These are phyloP conservation scores for Chaetomiaceae sp. DNA, from an alignment of 2,329 filamentous ascomycete species.

Conservation along the genomic window DNA sequence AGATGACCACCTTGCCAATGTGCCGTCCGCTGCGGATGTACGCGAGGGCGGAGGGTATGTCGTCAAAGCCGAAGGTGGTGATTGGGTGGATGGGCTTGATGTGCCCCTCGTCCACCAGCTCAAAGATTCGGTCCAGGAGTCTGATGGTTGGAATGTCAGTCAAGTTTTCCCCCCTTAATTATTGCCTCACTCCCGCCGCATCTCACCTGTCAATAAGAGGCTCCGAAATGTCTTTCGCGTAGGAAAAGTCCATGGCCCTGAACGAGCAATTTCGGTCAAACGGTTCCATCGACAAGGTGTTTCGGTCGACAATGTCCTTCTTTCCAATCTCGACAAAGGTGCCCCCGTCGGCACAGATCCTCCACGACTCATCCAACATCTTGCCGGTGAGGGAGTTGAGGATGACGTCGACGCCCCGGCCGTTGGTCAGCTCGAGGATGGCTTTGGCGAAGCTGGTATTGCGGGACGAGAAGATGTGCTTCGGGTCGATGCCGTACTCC, in stretches of 20 bases:
- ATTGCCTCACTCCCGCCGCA: no score
- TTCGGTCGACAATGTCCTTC: conserved; percentile 21
- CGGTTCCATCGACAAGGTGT: conserved; percentile 20
- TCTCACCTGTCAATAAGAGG: background rate
- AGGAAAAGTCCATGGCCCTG: conserved; percentile 21
- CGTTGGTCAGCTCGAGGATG: conserved; percentile 25
- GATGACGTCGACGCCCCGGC: conserved; percentile 30
- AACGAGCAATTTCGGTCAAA: conserved; percentile 22
- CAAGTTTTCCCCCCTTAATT: background rate
- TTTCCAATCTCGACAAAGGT: conserved; percentile 30
- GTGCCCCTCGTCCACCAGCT: conserved; percentile 21
- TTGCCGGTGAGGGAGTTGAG: conserved; percentile 29
- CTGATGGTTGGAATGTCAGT: background rate
- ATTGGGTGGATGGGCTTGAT: conserved; percentile 31
- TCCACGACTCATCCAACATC: conserved; percentile 28
- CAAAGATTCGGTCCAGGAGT: conserved; percentile 17
- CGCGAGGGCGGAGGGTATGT: conserved; percentile 29
- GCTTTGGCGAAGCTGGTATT: conserved; percentile 28
- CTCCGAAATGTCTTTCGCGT: background rate
- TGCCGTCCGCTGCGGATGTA: conserved; percentile 33
- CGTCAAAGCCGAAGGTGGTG: conserved; percentile 26
- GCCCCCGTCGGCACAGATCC: conserved; percentile 30
- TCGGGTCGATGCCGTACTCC: conserved; percentile 27
- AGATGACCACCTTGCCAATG: conserved; percentile 37
- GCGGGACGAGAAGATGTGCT: conserved; percentile 32